Conservation (phyloP, 495 filamentous ascomycete species). For the Lepidopterella palustris region DNA sequence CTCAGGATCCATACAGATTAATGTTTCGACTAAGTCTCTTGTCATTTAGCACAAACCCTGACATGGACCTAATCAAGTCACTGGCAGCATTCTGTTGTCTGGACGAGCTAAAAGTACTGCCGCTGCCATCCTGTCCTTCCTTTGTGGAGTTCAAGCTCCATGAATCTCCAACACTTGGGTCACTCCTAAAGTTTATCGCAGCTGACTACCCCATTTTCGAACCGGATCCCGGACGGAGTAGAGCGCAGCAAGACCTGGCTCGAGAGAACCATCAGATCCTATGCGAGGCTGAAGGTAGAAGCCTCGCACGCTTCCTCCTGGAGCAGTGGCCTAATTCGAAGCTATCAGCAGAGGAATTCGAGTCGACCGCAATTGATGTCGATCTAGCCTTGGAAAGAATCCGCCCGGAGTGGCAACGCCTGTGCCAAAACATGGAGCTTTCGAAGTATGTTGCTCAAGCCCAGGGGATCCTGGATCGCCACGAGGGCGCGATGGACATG, state of each 20-base stretch:
- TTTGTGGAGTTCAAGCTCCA: constrained; percentile 31
- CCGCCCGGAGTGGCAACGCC: constrained; percentile 44
- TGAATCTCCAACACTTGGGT: constrained; percentile 14
- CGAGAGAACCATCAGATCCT: not conserved
- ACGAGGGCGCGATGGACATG: constrained; percentile 2
- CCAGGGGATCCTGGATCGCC: constrained; percentile 35
- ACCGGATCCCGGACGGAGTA: not conserved
- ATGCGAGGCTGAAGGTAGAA: not conserved
- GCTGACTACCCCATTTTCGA: not conserved
- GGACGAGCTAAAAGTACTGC: constrained; percentile 33
- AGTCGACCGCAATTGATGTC: constrained; percentile 4
- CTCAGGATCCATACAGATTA: constrained; percentile 32
- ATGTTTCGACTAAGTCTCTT: constrained; percentile 43
- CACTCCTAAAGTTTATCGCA: constrained; percentile 31
- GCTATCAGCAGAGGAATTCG: not conserved
- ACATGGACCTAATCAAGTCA: constrained; percentile 37
- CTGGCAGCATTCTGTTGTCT: constrained; percentile 38
- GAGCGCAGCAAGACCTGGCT: not conserved
- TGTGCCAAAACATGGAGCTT: constrained; percentile 42
- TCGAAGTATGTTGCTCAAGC: constrained; percentile 38
- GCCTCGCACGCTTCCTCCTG: not conserved
- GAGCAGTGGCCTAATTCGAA: constrained; percentile 11
- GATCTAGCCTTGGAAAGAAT: constrained; percentile 36
- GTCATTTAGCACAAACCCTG: constrained; percentile 32
- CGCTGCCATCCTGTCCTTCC: constrained; percentile 30